Conservation (phyloP, 768 basidiomycete species). For the Tricholoma matsutake region DNA sequence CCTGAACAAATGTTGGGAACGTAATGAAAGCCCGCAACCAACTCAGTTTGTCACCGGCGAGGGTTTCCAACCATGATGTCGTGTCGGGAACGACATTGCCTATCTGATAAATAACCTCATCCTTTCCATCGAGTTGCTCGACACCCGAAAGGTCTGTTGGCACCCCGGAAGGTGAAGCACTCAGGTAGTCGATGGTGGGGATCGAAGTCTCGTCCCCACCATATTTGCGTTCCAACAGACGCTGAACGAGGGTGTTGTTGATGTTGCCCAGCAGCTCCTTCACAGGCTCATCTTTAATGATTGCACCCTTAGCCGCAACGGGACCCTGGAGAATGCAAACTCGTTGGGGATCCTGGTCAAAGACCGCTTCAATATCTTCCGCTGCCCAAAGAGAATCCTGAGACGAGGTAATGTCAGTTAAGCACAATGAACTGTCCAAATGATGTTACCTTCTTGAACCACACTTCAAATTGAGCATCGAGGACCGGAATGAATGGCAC, state of each 20-base stretch:
- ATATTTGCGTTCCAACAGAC: constrained; percentile 77
- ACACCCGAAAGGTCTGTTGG: constrained; percentile 38
- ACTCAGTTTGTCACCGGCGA: constrained; percentile 77
- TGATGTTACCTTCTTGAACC: constrained; percentile 92
- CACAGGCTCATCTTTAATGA: constrained; percentile 89
- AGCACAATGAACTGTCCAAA: not conserved
- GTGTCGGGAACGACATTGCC: constrained; percentile 53
- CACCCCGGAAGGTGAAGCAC: constrained; percentile 36
- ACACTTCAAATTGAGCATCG: constrained; percentile 91
- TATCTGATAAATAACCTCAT: constrained; percentile 48
- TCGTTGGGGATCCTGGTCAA: constrained; percentile 97
- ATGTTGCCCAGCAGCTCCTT: constrained; percentile 90
- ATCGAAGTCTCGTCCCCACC: constrained; percentile 69
- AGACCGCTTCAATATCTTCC: constrained; percentile 97
- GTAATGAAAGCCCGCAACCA: constrained; percentile 88
- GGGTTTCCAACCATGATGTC: constrained; percentile 74
- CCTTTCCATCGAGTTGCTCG: constrained; percentile 37
- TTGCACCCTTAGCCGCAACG: constrained; percentile 86
- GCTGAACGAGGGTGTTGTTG: constrained; percentile 70
- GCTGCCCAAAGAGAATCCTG: constrained; percentile 97
- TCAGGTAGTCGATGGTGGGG: constrained; percentile 84
- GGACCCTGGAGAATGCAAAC: constrained; percentile 98
- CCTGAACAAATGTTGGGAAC: constrained; percentile 84
- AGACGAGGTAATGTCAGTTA: not conserved
- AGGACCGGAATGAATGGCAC: constrained; percentile 97